Percentiles rank a stretch among this genome's conserved stretches.
Evolutionary conservation across 108 stramenopile genomes (phyloP).

Genomic region (Hondaea fermentalgiana): DNA sequence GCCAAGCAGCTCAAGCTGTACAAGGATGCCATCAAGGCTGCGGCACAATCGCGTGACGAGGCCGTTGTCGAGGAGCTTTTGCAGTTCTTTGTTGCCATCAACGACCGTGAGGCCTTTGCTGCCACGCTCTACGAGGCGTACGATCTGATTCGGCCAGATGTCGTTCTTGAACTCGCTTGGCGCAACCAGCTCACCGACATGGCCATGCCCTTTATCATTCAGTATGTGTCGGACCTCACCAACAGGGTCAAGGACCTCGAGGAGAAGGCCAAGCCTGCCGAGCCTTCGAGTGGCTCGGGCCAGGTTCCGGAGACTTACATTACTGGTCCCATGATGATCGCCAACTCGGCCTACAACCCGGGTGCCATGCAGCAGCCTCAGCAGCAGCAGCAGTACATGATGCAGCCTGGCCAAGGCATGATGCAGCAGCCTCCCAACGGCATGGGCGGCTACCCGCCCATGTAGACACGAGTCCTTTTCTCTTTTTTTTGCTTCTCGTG

Average conservation of each 20-base stretch:
- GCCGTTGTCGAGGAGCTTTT: conserved; percentile 88
- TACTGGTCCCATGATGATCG: background rate
- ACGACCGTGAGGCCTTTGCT: conserved; percentile 95
- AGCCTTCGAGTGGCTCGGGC: conserved; percentile 1
- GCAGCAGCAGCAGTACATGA: conserved; percentile 15
- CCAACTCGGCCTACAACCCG: background rate
- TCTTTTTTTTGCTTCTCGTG: too few relatives aligned
- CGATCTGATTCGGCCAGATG: conserved; percentile 86
- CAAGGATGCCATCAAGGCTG: conserved; percentile 99
- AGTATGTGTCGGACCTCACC: conserved; percentile 82
- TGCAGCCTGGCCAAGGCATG: background rate
- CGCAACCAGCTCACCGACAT: conserved; percentile 91
- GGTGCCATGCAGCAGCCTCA: background rate
- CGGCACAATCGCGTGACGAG: conserved; percentile 77
- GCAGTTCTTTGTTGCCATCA: conserved; percentile 91
- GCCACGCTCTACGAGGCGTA: conserved; percentile 94
- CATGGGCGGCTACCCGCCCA: background rate
- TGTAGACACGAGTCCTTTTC: background rate
- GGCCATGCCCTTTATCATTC: conserved; percentile 96
- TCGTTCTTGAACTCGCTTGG: conserved; percentile 97
- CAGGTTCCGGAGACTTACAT: background rate
- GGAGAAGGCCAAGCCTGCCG: conserved; percentile 72
- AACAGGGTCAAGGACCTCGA: conserved; percentile 72
- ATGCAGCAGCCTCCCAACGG: background rate
- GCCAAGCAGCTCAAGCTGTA: conserved; percentile 97